Evolutionary conservation across 768 basidiomycete species (phyloP).

Genomic region (Boletellus ananiceps): DNA sequence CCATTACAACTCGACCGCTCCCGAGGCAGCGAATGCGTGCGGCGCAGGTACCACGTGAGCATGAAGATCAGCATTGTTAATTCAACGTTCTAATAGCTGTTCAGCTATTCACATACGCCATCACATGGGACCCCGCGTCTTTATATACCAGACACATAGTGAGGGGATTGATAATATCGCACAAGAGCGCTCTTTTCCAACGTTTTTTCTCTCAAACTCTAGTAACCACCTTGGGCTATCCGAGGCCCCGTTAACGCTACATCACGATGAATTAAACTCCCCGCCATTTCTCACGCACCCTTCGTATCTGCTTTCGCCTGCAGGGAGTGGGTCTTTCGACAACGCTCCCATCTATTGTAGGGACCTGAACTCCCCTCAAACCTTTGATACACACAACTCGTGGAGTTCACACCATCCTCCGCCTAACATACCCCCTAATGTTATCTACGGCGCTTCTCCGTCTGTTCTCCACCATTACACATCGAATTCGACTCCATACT

Average conservation of each 20-base stretch:
- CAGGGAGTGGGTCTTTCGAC: not conserved
- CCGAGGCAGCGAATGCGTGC: not conserved
- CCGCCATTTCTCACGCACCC: not conserved
- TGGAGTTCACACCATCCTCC: conserved; percentile 6
- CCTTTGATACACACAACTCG: not conserved
- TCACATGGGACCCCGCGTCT: not conserved
- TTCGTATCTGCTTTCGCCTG: not conserved
- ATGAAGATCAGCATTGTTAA: not conserved
- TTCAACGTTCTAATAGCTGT: conserved; percentile 5
- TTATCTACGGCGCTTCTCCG: not conserved
- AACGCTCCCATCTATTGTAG: not conserved
- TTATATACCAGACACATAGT: conserved; percentile 7
- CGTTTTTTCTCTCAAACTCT: not conserved
- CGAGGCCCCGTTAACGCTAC: not conserved
- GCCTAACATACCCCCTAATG: not conserved
- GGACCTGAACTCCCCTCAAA: not conserved
- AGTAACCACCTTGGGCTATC: conserved; percentile 6
- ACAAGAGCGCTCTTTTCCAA: not conserved
- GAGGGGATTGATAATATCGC: not conserved
- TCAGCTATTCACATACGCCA: conserved; percentile 4
- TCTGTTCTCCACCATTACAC: not conserved
- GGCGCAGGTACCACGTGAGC: conserved; percentile 9
- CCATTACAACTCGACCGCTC: not conserved
- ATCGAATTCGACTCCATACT: not conserved
- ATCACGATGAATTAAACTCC: not conserved